Evolutionary conservation across 208 protist genomes (phyloP).

Genomic region (Wallacemonas sp.): DNA sequence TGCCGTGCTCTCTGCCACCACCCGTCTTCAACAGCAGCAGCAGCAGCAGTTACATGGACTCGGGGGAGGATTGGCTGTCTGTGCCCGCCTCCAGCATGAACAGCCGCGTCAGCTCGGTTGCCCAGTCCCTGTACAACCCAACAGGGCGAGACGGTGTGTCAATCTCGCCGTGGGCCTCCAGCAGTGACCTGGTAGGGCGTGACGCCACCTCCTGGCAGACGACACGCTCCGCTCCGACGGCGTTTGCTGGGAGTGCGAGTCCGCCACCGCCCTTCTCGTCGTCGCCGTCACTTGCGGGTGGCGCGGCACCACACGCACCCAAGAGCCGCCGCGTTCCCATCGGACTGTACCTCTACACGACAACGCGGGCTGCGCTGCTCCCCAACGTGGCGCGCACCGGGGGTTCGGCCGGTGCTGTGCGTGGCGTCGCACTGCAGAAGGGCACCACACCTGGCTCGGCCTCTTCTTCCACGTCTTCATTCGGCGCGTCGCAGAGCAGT

Average conservation of each 20-base stretch:
- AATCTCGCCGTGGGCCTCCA: not conserved
- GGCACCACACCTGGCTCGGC: too few relatives aligned
- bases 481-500: not conserved
- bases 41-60: too few relatives aligned
- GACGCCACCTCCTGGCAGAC: not conserved
- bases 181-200: not conserved
- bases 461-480: too few relatives aligned
- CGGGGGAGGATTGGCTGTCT: constrained; percentile 4
- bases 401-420: not conserved
- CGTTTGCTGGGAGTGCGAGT: too few relatives aligned
- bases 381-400: not conserved
- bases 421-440: not conserved
- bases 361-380: not conserved
- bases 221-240: not conserved
- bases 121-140: constrained; percentile 1
- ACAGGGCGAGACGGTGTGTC: too few relatives aligned
- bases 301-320: not conserved
- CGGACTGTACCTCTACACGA: constrained; percentile 7
- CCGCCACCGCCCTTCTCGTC: too few relatives aligned
- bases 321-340: not conserved
- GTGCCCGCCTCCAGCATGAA: not conserved
- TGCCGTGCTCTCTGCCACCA: not conserved
- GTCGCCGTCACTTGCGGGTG: not conserved
- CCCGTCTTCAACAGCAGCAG: not conserved
- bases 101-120: not conserved